Evolutionary conservation across 352 stramenopile genomes (phyloP), one percentile per base, ranked within the genome.

Genomic region (Pythium dissotocum): DNA sequence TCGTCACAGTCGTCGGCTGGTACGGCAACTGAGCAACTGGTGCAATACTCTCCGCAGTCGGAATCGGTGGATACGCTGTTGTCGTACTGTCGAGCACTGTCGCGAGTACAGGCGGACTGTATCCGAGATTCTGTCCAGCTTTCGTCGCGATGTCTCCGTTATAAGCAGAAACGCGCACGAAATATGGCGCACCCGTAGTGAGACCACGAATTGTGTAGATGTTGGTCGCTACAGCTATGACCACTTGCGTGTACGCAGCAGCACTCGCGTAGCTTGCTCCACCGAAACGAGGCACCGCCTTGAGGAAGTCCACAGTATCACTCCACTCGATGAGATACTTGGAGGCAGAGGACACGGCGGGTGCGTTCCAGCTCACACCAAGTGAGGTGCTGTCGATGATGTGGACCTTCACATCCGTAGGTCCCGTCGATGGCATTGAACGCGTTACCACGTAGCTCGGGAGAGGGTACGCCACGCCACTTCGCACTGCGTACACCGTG

Each of bases 261-360:
- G 86, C 90, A 8, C 64, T 75, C 0, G 68, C 70, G 42, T 96
- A 95, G 7, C 70, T 73, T 0, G 70, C 72, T 3, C 75, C 75
- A 28, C 72, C 73, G 16, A 65, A 61, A n/a, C 44, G 67, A 21
- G 68, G 77, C 49, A 60, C 64, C 13, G 40, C 71, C 73, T 59
- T 72, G 14, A 68, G 63, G 62, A 90, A 90, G n/a, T 80, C 70
- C 4, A 55, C 32, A 0, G 74, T 73, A 5, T 75, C 71, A 57
- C 93, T 90, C 85, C 85, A 96, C 54, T 97, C 89, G 18, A 98
- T 63, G 7, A 94, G 65, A 71, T 97, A 97, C 58, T 96, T 93
- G 0, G 76, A 84, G 33, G 58, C 57, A 7, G 56, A 26, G 1
- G 61, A 55, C 24, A 67, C 16, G 2, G 26, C 28, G 2, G 84